Base-by-base conservation (phyloP, 140 eudicot species). In the Ambrosia hybrid region DNA sequence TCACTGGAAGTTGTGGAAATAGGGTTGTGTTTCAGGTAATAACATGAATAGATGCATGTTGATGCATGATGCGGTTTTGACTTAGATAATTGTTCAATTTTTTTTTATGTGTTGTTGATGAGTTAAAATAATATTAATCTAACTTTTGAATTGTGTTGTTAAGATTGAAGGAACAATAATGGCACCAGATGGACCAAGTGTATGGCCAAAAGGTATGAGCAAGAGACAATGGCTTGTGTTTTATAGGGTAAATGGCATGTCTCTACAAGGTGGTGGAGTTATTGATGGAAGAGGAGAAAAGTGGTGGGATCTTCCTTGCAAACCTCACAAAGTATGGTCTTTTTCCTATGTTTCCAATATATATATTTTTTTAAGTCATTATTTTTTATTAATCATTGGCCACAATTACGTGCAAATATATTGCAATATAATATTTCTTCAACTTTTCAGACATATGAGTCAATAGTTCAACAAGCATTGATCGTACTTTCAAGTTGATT, bases 271-370 rank as follows among this genome's bases (percentile, higher is more conserved):
- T 62, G 86, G 84, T 74, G 98, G 98, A 73, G 75, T 92, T 12
- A 79, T 92, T 13, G 96, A 92, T 85, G 98, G 98, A 39, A 92
- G 80, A 77, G 98, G 98, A 76, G 87, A 84, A 41, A 87, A 92
- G 69, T 92, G 98, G 98, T 89, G 98, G 98, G 68, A 83, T 74
- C 92, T 92, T 68, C 92, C 98, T 17, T 92, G 98, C 87, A 92
- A 92, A 83, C 98, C 98, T 69, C 98, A 92, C 80, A 89, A 77
- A 71, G 98, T 92, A 86, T 70, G 65, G 38, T 52, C 53, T 34
- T 39, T 55, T 43, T 43, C 48, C 48, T 43, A 43, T 43, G 48
- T 43, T 43, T 41, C 46, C 46, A 41, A 43, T 21, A 21, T 21
- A 21, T 21, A 30, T 30, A n/a, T 30, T 30, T 30, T 30, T 30